Conservation (phyloP, 306 rosid genomes). For the Lathyrus tuberosus region DNA sequence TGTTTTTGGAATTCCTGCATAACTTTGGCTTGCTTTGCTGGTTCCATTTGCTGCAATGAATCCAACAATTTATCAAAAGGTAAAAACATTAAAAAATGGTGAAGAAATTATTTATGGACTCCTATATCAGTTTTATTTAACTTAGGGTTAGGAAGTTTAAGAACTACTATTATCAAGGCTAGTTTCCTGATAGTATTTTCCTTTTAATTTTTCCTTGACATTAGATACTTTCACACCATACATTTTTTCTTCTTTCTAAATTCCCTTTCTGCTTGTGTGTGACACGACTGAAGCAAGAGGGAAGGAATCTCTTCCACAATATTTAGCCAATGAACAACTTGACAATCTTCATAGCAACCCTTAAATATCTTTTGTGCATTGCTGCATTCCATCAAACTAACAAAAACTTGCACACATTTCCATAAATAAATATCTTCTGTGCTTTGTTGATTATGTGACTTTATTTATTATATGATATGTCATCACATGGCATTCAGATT, state of each 20-base stretch:
- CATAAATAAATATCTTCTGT: conserved; percentile 20
- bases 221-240: conserved; percentile 2
- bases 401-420: conserved; percentile 29
- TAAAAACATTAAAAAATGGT: background rate
- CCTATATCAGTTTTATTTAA: conserved; percentile 28
- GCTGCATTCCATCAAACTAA: conserved; percentile 12
- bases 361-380: conserved; percentile 2
- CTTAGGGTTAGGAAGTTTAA: conserved; percentile 4
- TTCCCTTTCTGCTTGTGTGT: conserved; percentile 14
- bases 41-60: conserved; percentile 90
- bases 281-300: background rate
- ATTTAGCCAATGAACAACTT: conserved; percentile 30
- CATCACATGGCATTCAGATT: too few species aligned
- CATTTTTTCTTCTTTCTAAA: background rate
- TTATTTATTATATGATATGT: too few species aligned
- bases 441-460: too few species aligned
- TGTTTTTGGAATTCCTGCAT: conserved; percentile 89
- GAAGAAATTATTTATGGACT: conserved; percentile 11
- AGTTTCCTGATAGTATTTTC: conserved; percentile 26
- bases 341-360: conserved; percentile 20
- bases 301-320: conserved; percentile 25
- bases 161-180: conserved; percentile 15
- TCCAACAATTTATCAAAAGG: conserved; percentile 38
- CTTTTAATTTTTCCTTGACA: conserved; percentile 23
- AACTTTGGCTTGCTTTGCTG: conserved; percentile 82